Evolutionary conservation across 176 grass and related monocot species (phyloP).

Genomic region (Lolium multiflorum): DNA sequence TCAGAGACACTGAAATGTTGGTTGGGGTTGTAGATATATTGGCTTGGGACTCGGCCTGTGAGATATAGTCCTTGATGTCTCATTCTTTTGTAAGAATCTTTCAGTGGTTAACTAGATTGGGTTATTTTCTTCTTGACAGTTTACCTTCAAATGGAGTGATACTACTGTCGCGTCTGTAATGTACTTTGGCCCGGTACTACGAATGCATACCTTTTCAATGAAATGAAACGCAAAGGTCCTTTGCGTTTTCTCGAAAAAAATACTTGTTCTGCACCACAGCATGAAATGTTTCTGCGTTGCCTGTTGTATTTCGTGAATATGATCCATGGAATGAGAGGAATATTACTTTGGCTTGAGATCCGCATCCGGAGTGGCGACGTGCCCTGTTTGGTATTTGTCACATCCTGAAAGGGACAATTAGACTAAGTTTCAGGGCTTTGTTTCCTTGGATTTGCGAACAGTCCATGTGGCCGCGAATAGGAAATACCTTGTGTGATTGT

Average conservation of each 20-base stretch:
- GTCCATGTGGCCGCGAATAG: slow-evolving; percentile 20
- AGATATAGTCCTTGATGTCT: slow-evolving; percentile 28
- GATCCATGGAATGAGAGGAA: neutral
- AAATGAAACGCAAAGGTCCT: no score
- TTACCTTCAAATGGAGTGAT: slow-evolving; percentile 50
- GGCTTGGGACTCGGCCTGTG: slow-evolving; percentile 40
- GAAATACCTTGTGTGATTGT: neutral
- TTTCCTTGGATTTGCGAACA: neutral
- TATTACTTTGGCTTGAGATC: neutral
- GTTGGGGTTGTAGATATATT: slow-evolving; percentile 65
- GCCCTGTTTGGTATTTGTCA: neutral
- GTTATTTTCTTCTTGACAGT: slow-evolving; percentile 36
- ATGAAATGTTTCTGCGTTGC: neutral
- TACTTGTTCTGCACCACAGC: slow-evolving; percentile 22
- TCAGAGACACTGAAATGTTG: slow-evolving; percentile 41
- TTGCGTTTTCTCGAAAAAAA: no score
- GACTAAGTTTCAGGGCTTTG: slow-evolving; percentile 12
- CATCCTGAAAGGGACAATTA: neutral
- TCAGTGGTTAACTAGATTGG: slow-evolving; percentile 44
- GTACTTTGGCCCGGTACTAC: slow-evolving; percentile 30
- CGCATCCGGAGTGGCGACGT: neutral
- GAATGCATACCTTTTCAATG: no score
- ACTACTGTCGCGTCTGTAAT: slow-evolving; percentile 33
- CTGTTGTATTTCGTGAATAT: neutral
- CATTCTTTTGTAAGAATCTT: slow-evolving; percentile 66